A percentile compares a stretch with the other conserved stretches of the same genome.
Conservation (phyloP, 2,329 filamentous ascomycete species). For the Paraphaeosphaeria sporulosa region DNA sequence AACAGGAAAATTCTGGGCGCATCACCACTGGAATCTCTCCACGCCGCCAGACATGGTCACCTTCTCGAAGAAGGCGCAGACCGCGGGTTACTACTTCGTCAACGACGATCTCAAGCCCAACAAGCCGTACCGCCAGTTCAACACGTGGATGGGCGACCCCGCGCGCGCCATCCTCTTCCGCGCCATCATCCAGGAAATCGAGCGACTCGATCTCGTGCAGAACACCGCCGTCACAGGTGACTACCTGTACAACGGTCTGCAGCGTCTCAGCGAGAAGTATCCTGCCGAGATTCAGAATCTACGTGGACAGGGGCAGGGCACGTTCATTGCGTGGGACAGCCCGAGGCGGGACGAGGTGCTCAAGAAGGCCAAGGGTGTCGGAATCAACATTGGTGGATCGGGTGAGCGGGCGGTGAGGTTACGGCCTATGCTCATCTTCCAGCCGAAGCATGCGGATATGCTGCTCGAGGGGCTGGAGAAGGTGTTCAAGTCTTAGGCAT, state of each 20-base stretch:
- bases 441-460: constrained; percentile 89
- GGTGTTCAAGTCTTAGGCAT: constrained; percentile 63
- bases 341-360: constrained; percentile 82
- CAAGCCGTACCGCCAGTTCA: constrained; percentile 95
- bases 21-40: constrained; percentile 88
- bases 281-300: constrained; percentile 83
- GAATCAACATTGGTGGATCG: constrained; percentile 87
- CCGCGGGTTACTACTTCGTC: constrained; percentile 90
- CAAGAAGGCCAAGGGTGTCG: constrained; percentile 77
- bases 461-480: constrained; percentile 81
- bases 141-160: constrained; percentile 97
- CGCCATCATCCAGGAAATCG: constrained; percentile 82
- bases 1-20: constrained; percentile 94
- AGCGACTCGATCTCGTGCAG: constrained; percentile 77
- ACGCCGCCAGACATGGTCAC: constrained; percentile 91
- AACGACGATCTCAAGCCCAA: constrained; percentile 83
- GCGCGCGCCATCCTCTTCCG: constrained; percentile 85
- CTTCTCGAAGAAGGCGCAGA: constrained; percentile 94
- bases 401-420: constrained; percentile 78
- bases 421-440: constrained; percentile 90
- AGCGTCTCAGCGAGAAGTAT: constrained; percentile 72
- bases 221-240: constrained; percentile 80
- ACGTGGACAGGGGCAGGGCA: constrained; percentile 85
- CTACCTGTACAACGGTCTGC: constrained; percentile 77
- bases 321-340: constrained; percentile 91